A percentile compares a stretch with the other conserved stretches of the same genome.
Conservation (phyloP, 176 grass and related monocot genomes). For the Raddia distichophylla region DNA sequence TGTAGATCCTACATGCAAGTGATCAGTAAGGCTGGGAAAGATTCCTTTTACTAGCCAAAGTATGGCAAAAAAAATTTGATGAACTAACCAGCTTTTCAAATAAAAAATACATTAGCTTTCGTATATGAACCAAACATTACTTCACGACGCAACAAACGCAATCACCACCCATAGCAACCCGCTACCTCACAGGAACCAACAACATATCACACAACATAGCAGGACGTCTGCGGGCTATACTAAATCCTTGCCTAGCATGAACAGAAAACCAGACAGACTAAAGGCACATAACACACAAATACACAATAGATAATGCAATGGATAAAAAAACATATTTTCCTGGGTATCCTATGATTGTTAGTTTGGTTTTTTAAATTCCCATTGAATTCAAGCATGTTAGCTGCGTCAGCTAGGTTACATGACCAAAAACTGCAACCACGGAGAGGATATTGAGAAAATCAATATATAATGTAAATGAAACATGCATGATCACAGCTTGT, state of each 20-base stretch:
- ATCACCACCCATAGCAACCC: not conserved
- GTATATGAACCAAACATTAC: too few relatives aligned
- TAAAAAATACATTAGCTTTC: too few relatives aligned
- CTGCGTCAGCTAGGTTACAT: conserved; percentile 33
- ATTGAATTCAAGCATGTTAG: conserved; percentile 8
- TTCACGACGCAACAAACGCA: not conserved
- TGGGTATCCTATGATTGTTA: not conserved
- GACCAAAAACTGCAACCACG: conserved; percentile 46
- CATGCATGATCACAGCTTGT: conserved; percentile 45
- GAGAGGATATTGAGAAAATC: not conserved
- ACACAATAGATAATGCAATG: not conserved
- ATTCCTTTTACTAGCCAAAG: too few relatives aligned
- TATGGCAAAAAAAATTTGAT: too few relatives aligned
- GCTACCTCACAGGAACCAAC: not conserved
- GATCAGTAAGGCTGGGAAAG: too few relatives aligned
- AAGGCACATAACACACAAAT: not conserved
- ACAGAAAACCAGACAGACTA: not conserved
- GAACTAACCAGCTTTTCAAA: too few relatives aligned
- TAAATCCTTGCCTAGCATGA: not conserved
- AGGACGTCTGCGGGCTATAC: not conserved
- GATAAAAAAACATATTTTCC: not conserved
- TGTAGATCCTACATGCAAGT: too few relatives aligned
- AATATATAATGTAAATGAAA: conserved; percentile 6
- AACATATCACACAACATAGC: not conserved
- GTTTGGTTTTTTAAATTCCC: conserved; percentile 7